Base-by-base conservation (phyloP, 148 eudicot species). In the Amaranthus cruentus region DNA sequence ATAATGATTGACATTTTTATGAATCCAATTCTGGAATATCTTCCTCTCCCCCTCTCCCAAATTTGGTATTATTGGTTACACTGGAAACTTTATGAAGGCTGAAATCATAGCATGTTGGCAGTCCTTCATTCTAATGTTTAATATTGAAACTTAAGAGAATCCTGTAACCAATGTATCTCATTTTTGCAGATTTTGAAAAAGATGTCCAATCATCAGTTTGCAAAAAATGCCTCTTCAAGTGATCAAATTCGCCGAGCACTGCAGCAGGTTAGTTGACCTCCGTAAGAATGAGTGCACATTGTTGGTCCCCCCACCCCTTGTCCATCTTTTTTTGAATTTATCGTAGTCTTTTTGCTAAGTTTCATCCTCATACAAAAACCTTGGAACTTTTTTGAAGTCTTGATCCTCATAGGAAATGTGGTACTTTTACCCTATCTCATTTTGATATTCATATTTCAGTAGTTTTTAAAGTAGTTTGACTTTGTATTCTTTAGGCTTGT, bases 181-280 rank as follows among this genome's bases (percentile, higher is more conserved):
- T 76, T 59, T 68, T 28, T 74, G 78, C 84, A 93, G 96, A 76
- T 91, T 61, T 58, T 91, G 77, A 89, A 77, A 85, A 89, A 85
- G 84, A 84, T 90, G 72, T 85, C 88, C 49, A 81, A 83, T 78
- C 82, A 78, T 72, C 96, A 90, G 80, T 75, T 84, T 51, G 85
- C 89, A 48, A 89, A 85, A 68, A 79, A 63, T 71, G 84, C 87
- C 44, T 81, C 86, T 72, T 96, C 91, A 49, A 72, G 82, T 77
- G 91, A 90, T 78, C 92, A 86, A 55, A 81, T 93, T 63, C 87
- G 86, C 38, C 86, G 71, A 66, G 89, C 94, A 76, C 57, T 93
- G 42, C 84, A 85, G 59, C 89, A 90, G 96, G 96, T 93, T 84
- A 79, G 88, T 83, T 76, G 56, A 74, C 69, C 70, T 71, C 70